phyloP scores from a whole-genome alignment of 805 yeast genomes.

The Komagataella pastoris region DNA sequence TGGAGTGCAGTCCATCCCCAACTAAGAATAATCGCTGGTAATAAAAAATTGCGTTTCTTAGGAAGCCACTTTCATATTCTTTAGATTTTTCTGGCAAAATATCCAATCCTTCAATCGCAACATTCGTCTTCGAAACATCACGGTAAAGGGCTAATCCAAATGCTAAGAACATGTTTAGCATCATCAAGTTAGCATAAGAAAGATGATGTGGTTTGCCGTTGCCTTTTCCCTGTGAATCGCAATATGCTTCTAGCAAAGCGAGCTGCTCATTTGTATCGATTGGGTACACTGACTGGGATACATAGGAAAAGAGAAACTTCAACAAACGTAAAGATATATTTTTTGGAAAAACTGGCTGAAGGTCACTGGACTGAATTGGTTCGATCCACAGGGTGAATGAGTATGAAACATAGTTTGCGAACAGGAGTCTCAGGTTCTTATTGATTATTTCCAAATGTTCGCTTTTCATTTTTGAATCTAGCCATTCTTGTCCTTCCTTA shows the following conservation, averaged over 20 bases:
- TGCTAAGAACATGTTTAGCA: background rate
- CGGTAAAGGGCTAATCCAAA: background rate
- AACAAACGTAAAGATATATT: constrained; percentile 9
- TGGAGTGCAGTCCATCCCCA: constrained; percentile 36
- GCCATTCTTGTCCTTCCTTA: constrained; percentile 25
- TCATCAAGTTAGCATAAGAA: background rate
- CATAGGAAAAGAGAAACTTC: constrained; percentile 4
- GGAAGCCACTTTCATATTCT: constrained; percentile 16
- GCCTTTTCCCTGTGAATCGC: background rate
- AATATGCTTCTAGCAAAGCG: constrained; percentile 7
- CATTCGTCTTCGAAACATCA: background rate
- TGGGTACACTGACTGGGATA: constrained; percentile 4
- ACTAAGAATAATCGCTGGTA: constrained; percentile 35
- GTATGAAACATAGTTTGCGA: background rate
- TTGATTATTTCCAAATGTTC: constrained; percentile 11
- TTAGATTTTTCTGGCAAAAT: constrained; percentile 9
- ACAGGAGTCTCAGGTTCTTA: constrained; percentile 3
- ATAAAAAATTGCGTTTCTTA: constrained; percentile 32
- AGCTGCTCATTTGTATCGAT: constrained; percentile 7
- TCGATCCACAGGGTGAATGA: constrained; percentile 18
- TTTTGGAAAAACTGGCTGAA: constrained; percentile 18
- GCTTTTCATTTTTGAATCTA: constrained; percentile 11
- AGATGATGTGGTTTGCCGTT: background rate
- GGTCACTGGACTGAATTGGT: constrained; percentile 13
- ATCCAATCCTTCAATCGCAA: background rate